A percentile compares a stretch with the other conserved stretches of the same genome.
Evolutionary conservation across 495 filamentous ascomycete genomes (phyloP).

Genomic region (Halenospora varia): DNA sequence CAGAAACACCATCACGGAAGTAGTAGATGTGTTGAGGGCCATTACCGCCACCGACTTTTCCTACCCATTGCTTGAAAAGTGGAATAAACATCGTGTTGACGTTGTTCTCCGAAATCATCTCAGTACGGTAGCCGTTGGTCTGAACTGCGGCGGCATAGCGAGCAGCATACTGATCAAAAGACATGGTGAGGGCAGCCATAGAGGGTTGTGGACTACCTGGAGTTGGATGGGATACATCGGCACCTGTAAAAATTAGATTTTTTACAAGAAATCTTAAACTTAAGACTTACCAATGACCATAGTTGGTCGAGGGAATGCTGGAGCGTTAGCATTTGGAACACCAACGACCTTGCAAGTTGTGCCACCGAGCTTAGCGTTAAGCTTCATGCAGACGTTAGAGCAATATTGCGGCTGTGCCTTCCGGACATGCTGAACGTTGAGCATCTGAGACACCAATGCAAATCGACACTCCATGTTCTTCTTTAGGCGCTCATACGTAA

Average conservation of each 20-base stretch:
- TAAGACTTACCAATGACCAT: constrained; percentile 23
- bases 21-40: constrained; percentile 74
- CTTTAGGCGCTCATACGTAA: constrained; percentile 76
- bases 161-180: constrained; percentile 61
- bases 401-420: constrained; percentile 69
- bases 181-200: constrained; percentile 83
- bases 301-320: constrained; percentile 14
- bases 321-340: background rate
- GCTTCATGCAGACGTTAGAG: constrained; percentile 88
- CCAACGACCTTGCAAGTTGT: constrained; percentile 41
- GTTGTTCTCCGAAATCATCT: constrained; percentile 65
- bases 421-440: constrained; percentile 58
- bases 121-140: constrained; percentile 70
- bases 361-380: constrained; percentile 95
- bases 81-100: constrained; percentile 58
- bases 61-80: constrained; percentile 60
- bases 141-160: constrained; percentile 73
- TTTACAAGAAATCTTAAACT: background rate
- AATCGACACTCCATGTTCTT: constrained; percentile 76
- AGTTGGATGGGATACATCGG: constrained; percentile 83
- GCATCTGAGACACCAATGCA: constrained; percentile 68
- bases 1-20: constrained; percentile 90
- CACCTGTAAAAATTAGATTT: constrained; percentile 55
- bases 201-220: constrained; percentile 63
- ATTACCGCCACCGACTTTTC: constrained; percentile 42